Evolutionary conservation across 345 rosid genomes (phyloP).

Genomic region (Lepidium sativum): DNA sequence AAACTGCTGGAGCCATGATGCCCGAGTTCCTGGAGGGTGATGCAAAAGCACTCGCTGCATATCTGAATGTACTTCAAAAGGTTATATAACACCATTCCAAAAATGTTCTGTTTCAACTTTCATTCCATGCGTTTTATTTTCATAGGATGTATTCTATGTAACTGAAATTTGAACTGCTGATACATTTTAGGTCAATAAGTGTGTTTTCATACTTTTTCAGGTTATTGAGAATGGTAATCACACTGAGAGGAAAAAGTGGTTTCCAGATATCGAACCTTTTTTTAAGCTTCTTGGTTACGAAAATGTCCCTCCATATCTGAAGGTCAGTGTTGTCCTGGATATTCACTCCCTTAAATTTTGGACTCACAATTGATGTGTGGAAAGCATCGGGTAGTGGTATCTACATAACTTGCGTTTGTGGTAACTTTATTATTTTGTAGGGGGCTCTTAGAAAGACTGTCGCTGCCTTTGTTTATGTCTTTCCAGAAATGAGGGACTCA

Average conservation of each 20-base stretch:
- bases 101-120: background rate
- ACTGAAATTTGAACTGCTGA: background rate
- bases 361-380: background rate
- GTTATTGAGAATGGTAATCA: constrained; percentile 75
- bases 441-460: constrained; percentile 90
- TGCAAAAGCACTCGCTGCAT: constrained; percentile 94
- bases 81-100: constrained; percentile 31
- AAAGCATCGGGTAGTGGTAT: constrained; percentile 8
- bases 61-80: constrained; percentile 92
- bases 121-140: background rate
- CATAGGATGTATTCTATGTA: background rate
- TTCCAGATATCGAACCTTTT: constrained; percentile 84
- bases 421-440: constrained; percentile 34
- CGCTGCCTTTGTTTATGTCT: constrained; percentile 56
- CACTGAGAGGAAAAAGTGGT: constrained; percentile 77
- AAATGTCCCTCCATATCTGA: constrained; percentile 84
- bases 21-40: constrained; percentile 95
- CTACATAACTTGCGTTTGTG: background rate
- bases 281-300: constrained; percentile 96
- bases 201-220: background rate
- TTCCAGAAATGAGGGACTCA: constrained; percentile 66
- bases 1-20: constrained; percentile 75
- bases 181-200: background rate
- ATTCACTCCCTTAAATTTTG: constrained; percentile 8
- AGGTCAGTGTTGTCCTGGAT: constrained; percentile 39